Conservation (phyloP, 139 green algal species). For the Chlamydomonas incerta region DNA sequence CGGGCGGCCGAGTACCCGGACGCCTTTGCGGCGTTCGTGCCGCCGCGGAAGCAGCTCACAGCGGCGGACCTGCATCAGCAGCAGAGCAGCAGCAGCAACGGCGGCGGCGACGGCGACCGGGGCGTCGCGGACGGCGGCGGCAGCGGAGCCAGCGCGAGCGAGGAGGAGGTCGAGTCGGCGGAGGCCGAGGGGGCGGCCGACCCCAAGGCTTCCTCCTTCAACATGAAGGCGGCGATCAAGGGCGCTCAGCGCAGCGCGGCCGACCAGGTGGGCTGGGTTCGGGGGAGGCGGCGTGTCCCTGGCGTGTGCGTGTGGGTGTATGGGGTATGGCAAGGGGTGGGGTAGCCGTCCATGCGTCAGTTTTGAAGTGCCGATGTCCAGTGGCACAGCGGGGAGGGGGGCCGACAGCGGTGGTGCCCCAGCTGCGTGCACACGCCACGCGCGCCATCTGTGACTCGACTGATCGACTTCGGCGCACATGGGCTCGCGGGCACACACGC, state of each 20-base stretch:
- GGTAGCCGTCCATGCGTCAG: too few species aligned
- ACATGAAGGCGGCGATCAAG: slow-evolving; percentile 33
- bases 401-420: too few species aligned
- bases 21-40: slow-evolving; percentile 34
- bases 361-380: too few species aligned
- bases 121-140: background rate
- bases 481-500: background rate
- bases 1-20: slow-evolving; percentile 1
- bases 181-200: background rate
- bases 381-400: too few species aligned
- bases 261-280: slow-evolving; percentile 1
- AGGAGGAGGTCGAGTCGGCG: background rate
- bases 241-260: slow-evolving; percentile 20
- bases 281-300: too few species aligned
- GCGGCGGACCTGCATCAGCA: slow-evolving; percentile 16
- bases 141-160: background rate
- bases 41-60: background rate
- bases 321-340: too few species aligned
- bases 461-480: too few species aligned
- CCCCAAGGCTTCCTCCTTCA: background rate
- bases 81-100: background rate
- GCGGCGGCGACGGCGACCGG: background rate
- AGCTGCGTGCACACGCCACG: too few species aligned
- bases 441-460: too few species aligned
- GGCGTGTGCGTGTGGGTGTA: too few species aligned